These are phyloP conservation scores for Daldinia vernicosa DNA, from an alignment of 495 filamentous ascomycete genomes.

Conservation along the genomic window DNA sequence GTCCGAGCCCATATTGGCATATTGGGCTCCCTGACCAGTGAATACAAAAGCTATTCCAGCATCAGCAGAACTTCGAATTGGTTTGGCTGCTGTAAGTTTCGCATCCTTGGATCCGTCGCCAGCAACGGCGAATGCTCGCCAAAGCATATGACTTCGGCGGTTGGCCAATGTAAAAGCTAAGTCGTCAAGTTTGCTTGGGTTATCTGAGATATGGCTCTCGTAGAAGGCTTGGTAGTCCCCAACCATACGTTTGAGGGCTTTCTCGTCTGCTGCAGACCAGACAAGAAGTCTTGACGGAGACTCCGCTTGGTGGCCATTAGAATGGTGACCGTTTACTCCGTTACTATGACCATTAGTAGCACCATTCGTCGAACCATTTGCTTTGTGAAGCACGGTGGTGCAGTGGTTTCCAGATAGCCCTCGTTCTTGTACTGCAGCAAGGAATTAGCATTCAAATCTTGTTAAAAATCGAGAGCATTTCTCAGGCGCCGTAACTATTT, in stretches of 20 bases:
- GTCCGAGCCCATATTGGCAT: slow-evolving; percentile 58
- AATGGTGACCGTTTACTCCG: background rate
- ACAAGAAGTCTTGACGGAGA: slow-evolving; percentile 36
- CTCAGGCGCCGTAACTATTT: too few relatives aligned
- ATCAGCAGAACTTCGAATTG: slow-evolving; percentile 27
- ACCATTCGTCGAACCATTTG: background rate
- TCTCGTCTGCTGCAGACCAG: slow-evolving; percentile 44
- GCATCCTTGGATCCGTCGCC: slow-evolving; percentile 11
- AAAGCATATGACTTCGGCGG: slow-evolving; percentile 44
- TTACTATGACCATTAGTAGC: slow-evolving; percentile 22
- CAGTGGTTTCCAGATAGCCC: slow-evolving; percentile 40
- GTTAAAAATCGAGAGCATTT: too few relatives aligned
- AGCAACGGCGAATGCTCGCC: slow-evolving; percentile 43
- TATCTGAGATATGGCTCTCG: slow-evolving; percentile 1
- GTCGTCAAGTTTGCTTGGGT: slow-evolving; percentile 22
- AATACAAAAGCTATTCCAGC: slow-evolving; percentile 49
- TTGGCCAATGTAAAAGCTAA: slow-evolving; percentile 44
- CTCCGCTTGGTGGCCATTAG: slow-evolving; percentile 7
- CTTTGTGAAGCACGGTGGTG: slow-evolving; percentile 11
- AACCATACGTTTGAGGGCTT: slow-evolving; percentile 37
- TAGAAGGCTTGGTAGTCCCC: slow-evolving; percentile 28
- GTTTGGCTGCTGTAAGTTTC: slow-evolving; percentile 17
- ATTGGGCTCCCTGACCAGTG: slow-evolving; percentile 58
- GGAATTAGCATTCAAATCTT: background rate
- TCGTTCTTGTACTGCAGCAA: slow-evolving; percentile 20